Evolutionary conservation across 192 early-diverging fungal genomes (phyloP), one percentile per base, ranked within the genome.

Genomic region (Backusella macrospora): DNA sequence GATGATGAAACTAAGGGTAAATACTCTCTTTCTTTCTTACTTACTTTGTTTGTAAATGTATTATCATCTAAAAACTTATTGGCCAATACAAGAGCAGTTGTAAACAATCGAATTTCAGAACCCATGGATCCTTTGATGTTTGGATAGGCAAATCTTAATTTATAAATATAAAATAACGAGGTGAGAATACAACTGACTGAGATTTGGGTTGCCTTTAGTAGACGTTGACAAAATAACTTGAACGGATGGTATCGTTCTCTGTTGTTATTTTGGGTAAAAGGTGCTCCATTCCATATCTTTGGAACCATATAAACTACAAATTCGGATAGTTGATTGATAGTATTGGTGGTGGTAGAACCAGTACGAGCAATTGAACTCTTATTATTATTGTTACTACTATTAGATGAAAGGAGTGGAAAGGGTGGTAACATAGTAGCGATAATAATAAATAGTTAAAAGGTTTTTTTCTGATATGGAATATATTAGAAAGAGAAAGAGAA

Each of bases 51-150:
- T 7, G 96, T 91, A 73, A 93, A 97, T 62, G 94, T 96, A 77
- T 96, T 95, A 79, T 97, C 96, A 73, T 94, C 89, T 38, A 95
- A 82, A 75, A 87, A 90, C 74, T 96, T 96, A 82, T 92, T 95
- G 62, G 93, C 90, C 1, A 94, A 83, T 83, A 94, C 92, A 44
- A 96, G 83, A 34, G 93, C 90, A 21, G 92, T 92, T 6, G 93
- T 91, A 75, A 96, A 92, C 46, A 96, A 78, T 18, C 94, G 83
- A 72, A 91, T 93, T 75, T 96, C 95, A 62, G 90, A 92, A 42
- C 95, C 95, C 21, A 80, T 78, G 10, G 83, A 82, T 46, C 89
- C 91, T 78, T 83, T 78, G 29, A 90, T 84, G 15, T 81, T 73
- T 5, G 91, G 86, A 70, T 87, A 84, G 39, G 83, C 78, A 39